A percentile compares a stretch with the other conserved stretches of the same genome.
phyloP scores from a whole-genome alignment of 768 basidiomycete genomes.

The Agrocybe praecox region DNA sequence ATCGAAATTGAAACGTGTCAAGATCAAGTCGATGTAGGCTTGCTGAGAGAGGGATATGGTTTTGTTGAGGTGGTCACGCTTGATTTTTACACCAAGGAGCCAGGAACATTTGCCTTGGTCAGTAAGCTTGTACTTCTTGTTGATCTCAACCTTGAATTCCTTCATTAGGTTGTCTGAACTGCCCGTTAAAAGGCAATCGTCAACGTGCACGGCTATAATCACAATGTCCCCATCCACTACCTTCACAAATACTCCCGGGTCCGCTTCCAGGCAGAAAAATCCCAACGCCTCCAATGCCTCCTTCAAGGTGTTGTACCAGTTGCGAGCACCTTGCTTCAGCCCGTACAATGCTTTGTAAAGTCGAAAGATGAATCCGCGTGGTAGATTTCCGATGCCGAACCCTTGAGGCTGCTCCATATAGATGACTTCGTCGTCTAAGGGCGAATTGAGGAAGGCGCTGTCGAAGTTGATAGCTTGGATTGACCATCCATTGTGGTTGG shows the following conservation, averaged over 20 bases:
- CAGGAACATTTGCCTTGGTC: slow-evolving; percentile 23
- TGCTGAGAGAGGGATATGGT: slow-evolving; percentile 22
- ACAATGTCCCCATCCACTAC: slow-evolving; percentile 6
- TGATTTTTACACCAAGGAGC: slow-evolving; percentile 31
- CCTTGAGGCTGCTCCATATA: slow-evolving; percentile 8
- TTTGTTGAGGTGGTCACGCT: slow-evolving; percentile 14
- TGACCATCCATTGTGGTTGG: slow-evolving; percentile 31
- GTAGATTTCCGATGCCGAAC: slow-evolving; percentile 14
- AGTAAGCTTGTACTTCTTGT: slow-evolving; percentile 25
- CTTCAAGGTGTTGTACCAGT: slow-evolving; percentile 25
- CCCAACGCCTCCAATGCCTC: slow-evolving; percentile 13
- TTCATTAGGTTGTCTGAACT: slow-evolving; percentile 21
- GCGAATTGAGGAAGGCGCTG: slow-evolving; percentile 36
- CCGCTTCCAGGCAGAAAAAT: slow-evolving; percentile 19
- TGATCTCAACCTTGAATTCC: slow-evolving; percentile 24
- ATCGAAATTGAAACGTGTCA: slow-evolving; percentile 23
- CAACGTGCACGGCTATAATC: too few relatives aligned
- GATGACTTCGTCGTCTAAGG: slow-evolving; percentile 3
- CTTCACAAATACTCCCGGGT: slow-evolving; percentile 27
- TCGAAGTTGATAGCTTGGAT: slow-evolving; percentile 42
- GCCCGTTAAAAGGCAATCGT: slow-evolving; percentile 24
- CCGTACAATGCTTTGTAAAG: slow-evolving; percentile 30
- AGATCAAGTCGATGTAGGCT: slow-evolving; percentile 28
- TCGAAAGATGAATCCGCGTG: slow-evolving; percentile 13
- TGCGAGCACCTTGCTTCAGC: slow-evolving; percentile 25